Percentiles rank a stretch among this genome's conserved stretches.
Evolutionary conservation across 495 filamentous ascomycete genomes (phyloP).

Genomic region (Penicillium paxilli): DNA sequence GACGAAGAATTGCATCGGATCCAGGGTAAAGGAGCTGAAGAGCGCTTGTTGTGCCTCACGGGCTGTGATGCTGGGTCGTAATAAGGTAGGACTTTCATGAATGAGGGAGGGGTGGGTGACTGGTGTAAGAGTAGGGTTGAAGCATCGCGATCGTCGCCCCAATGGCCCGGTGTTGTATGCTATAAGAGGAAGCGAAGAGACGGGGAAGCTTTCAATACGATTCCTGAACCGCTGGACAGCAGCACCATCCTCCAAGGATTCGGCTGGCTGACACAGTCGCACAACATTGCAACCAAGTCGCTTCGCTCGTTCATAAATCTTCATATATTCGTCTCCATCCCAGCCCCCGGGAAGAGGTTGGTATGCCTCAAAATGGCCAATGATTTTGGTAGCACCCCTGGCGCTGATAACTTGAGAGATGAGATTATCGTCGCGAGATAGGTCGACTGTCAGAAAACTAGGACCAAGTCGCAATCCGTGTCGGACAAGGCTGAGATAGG

Average conservation of each 20-base stretch:
- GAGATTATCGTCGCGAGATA: conserved; percentile 54
- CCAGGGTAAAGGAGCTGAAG: conserved; percentile 57
- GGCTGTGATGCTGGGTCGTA: conserved; percentile 42
- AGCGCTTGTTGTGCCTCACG: conserved; percentile 42
- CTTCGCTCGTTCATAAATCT: conserved; percentile 42
- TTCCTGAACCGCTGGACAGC: conserved; percentile 42
- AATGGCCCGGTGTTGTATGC: conserved; percentile 70
- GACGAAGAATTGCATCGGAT: conserved; percentile 47
- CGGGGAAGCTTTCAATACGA: conserved; percentile 29
- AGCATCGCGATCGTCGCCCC: conserved; percentile 62
- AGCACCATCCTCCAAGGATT: conserved; percentile 39
- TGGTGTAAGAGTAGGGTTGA: conserved; percentile 65
- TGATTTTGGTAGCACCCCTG: conserved; percentile 64
- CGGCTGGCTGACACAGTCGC: conserved; percentile 43
- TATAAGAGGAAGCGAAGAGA: conserved; percentile 51
- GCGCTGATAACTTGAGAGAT: conserved; percentile 54
- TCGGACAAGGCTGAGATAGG: conserved; percentile 61
- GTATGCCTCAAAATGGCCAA: conserved; percentile 59
- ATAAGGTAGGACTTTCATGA: conserved; percentile 18
- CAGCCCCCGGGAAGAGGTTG: conserved; percentile 46
- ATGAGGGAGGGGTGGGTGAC: conserved; percentile 44
- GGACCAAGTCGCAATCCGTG: conserved; percentile 69
- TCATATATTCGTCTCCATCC: conserved; percentile 35
- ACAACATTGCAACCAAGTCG: conserved; percentile 51
- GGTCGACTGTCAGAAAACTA: conserved; percentile 68